Percentiles rank a stretch among this genome's conserved stretches.
These are phyloP conservation scores for Komagataella mondaviorum DNA, from an alignment of 805 yeast genomes.

Conservation along the genomic window DNA sequence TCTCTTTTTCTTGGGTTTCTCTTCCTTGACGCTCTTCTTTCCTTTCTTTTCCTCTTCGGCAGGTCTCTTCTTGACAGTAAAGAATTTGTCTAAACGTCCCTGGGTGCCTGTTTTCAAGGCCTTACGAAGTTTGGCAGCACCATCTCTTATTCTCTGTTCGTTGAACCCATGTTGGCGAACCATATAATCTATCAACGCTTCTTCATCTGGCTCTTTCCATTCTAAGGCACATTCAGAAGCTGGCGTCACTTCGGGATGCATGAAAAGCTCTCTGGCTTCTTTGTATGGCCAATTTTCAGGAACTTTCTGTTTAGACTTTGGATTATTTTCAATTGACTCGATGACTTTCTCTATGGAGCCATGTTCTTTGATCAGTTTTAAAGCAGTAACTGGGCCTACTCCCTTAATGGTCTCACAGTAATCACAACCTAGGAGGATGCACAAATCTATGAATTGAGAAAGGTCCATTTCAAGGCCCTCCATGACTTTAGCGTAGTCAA, in stretches of 20 bases:
- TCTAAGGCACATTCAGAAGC: constrained; percentile 52
- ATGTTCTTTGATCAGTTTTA: constrained; percentile 77
- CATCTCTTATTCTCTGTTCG: constrained; percentile 83
- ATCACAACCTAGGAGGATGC: constrained; percentile 93
- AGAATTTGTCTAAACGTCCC: constrained; percentile 87
- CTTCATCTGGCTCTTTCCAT: constrained; percentile 84
- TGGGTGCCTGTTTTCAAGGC: constrained; percentile 79
- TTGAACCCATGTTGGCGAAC: constrained; percentile 82
- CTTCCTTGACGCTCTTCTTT: constrained; percentile 10
- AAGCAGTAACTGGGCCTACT: constrained; percentile 92
- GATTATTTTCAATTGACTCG: constrained; percentile 41
- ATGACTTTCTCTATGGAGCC: constrained; percentile 70
- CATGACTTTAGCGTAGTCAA: constrained; percentile 50
- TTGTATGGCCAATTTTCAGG: constrained; percentile 94
- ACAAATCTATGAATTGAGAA: constrained; percentile 73
- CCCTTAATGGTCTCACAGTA: constrained; percentile 93
- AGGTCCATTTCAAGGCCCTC: constrained; percentile 66
- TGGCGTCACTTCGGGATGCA: constrained; percentile 61
- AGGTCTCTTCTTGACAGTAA: constrained; percentile 38
- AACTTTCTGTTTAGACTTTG: constrained; percentile 56
- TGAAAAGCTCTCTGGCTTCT: constrained; percentile 76
- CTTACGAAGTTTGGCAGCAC: constrained; percentile 75
- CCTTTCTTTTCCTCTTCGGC: constrained; percentile 33
- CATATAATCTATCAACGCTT: constrained; percentile 71
- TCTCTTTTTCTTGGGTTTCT: neutral